Evolutionary conservation across 805 yeast species (phyloP).

Genomic region (Naumovozyma dairenensis): DNA sequence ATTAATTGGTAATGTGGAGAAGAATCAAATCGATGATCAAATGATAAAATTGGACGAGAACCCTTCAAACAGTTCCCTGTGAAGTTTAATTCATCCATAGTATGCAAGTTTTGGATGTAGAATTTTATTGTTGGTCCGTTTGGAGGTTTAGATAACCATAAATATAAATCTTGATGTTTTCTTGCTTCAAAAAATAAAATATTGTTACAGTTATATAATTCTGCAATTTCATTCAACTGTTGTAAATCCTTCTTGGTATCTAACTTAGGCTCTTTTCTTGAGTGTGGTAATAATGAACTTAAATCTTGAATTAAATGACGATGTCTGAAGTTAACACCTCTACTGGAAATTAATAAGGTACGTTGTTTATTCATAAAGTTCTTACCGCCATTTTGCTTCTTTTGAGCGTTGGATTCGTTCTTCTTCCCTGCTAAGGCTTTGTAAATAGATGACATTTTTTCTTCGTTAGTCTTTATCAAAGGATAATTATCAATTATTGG

Average conservation of each 20-base stretch:
- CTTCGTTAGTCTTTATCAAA: not conserved
- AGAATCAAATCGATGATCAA: slow-evolving; percentile 68
- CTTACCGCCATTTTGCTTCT: slow-evolving; percentile 33
- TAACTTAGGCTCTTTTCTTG: slow-evolving; percentile 91
- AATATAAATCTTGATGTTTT: slow-evolving; percentile 87
- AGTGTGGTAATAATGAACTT: slow-evolving; percentile 74
- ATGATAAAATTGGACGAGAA: slow-evolving; percentile 85
- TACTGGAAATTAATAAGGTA: slow-evolving; percentile 77
- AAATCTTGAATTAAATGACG: slow-evolving; percentile 87
- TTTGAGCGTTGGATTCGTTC: slow-evolving; percentile 15
- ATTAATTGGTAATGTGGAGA: slow-evolving; percentile 61
- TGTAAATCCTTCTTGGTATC: slow-evolving; percentile 84
- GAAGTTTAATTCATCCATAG: slow-evolving; percentile 90
- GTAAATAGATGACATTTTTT: slow-evolving; percentile 57
- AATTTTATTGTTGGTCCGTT: slow-evolving; percentile 96
- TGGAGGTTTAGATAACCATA: slow-evolving; percentile 95
- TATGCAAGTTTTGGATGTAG: slow-evolving; percentile 88
- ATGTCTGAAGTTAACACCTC: slow-evolving; percentile 93
- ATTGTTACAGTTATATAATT: slow-evolving; percentile 93
- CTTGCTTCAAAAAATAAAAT: slow-evolving; percentile 89
- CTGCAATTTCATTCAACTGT: slow-evolving; percentile 92
- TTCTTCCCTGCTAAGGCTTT: slow-evolving; percentile 53
- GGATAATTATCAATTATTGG: too few relatives aligned
- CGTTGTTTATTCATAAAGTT: slow-evolving; percentile 77
- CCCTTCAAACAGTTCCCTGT: slow-evolving; percentile 95